Base-by-base conservation (phyloP, 345 rosid genomes). In the Mangifera indica region DNA sequence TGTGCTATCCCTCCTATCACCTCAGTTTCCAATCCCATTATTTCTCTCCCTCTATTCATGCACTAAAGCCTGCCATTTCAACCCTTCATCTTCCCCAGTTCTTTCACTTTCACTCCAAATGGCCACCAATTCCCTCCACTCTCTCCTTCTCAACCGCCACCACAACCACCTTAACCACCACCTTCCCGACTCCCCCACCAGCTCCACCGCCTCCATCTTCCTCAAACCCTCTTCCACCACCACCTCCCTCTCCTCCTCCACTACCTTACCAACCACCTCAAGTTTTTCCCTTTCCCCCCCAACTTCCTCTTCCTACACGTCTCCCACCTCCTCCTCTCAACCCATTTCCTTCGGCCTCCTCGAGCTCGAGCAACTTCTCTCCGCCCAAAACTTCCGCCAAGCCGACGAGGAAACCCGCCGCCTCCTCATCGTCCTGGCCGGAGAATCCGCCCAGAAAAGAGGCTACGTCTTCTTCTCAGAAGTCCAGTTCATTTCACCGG, bases 391-490 rank as follows among this genome's bases (percentile, higher is more conserved):
- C 82, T 90, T 85, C 86, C 83, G 96, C 15, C 80, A 83, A 78
- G 99, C 99, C 87, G 81, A 26, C 0, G 99, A 95, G 25, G 98
- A 90, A 60, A 92, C 96, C 18, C 88, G 99, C 40, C 84, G 93
- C 25, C 88, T 94, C 21, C 89, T 94, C 84, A 88, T 92, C 21
- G 84, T 80, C 56, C 85, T 95, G 0, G 85, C 96, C 0, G 98
- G 98, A 1, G 98, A 95, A 76, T 72, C 92, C 0, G 89, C 99
- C 1, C 75, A 77, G 34, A 98, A 90, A 87, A 70, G 81, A 98
- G 97, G 99, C 10, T 95, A 95, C 51, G 97, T 95, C 15, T 95
- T 89, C 96, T 95, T 95, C 90, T 95, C 96, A n/a, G 98, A 95
- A 60, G 99, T 92, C 17, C 81, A 88, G 58, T 88, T 89, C 74